Evolutionary conservation across 768 basidiomycete genomes (phyloP), one percentile per base, ranked within the genome.

Genomic region (Lentinula sp.): DNA sequence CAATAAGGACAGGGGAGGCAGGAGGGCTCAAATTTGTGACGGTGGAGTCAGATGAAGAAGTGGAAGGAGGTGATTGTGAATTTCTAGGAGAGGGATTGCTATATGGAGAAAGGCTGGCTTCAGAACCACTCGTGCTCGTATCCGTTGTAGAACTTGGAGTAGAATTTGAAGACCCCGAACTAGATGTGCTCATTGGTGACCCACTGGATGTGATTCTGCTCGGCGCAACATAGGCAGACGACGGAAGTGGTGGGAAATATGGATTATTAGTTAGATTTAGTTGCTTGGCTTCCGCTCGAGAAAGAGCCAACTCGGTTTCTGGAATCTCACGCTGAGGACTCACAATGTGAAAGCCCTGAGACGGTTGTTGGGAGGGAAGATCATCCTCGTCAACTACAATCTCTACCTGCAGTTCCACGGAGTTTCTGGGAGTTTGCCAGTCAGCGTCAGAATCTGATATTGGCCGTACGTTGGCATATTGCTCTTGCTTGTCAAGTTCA

Each of bases 31-130:
- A 13, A 31, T 5, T 21, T 18, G 37, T 35, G 23, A 21, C 50
- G 55, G 43, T 39, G 32, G 45, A 51, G n/a, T 5, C n/a, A 18
- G 37, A 55, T 15, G 43, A 35, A 39, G 51, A 32, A 34, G 31
- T 28, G 61, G 66, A 10, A 70, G 69, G 1, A 28, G 28, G 3
- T 48, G 37, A 31, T 13, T 18, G 37, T n/a, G 50, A 49, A n/a
- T 11, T 21, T 35, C 28, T 15, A 37, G 42, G 42, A 16, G 58
- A 59, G 15, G 10, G 46, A 50, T 23, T 59, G 13, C 45, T 50
- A 45, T 49, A 43, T 6, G 56, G 56, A 35, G 56, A 48, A 45
- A 49, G 6, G 23, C 39, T 59, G 23, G 45, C 23, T n/a, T 48
- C 42, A 32, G 50, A 45, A 21, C 53, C 34, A 7, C 52, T 43